Evolutionary conservation across 176 grass and related monocot species (phyloP), one percentile per base, ranked within the genome.

Genomic region (Aechmea fasciata): DNA sequence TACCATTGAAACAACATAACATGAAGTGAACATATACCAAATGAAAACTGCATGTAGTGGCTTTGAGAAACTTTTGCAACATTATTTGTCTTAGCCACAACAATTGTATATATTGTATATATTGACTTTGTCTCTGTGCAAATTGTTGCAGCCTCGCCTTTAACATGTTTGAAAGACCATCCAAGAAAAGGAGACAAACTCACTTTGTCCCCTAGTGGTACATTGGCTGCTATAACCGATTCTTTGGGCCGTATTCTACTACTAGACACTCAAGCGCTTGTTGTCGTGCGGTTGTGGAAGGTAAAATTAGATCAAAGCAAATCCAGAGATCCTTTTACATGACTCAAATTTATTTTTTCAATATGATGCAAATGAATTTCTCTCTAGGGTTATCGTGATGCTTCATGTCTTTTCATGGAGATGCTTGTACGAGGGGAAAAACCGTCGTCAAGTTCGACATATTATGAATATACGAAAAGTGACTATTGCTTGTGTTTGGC

Each of bases 201-300:
- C 59, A 92, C 79, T 23, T 85, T 97, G 48, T 97, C 89, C 48
- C 93, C 89, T 52, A 89, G 89, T 74, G 93, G 89, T 78, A 97
- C 89, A n/a, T 69, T 97, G 77, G 86, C 89, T 24, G 83, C 89
- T 51, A 89, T 97, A 75, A 97, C 93, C 63, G 93, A 92, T 92
- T 97, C 93, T 79, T 82, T 97, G 52, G 93, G 93, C 48, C 78
- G 93, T 24, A 90, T 97, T 74, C 68, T 97, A 67, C 63, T 97
- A 47, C 79, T 97, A 54, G 93, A 97, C 69, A 97, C 89, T 69
- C 86, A 74, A 67, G 93, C 93, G 11, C 86, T 92, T 85, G 93
- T 97, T 57, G 93, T 81, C 81, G 93, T 97, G 47, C 74, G 93
- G 71, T 57, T 97, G 68, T 97, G 89, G 93, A 97, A 97, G 93